A percentile compares a stretch with the other conserved stretches of the same genome.
These are phyloP conservation scores for Suillus alpinus DNA, from an alignment of 768 basidiomycete species.

Conservation along the genomic window DNA sequence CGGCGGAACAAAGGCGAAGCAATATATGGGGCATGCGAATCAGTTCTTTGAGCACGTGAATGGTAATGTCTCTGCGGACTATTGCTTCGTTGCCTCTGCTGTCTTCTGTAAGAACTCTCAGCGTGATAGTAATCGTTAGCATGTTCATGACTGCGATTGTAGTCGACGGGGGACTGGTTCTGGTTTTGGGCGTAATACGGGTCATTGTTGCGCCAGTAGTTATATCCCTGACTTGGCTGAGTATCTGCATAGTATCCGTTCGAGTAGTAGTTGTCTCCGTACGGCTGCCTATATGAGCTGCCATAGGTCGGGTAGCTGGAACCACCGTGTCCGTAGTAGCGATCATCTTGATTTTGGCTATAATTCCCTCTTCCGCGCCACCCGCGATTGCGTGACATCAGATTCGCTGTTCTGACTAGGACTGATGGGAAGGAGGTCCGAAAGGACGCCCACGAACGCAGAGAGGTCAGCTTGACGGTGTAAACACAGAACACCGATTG, in stretches of 20 bases:
- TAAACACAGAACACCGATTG: neutral
- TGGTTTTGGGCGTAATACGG: neutral
- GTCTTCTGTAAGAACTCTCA: neutral
- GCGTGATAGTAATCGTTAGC: neutral
- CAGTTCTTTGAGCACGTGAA: neutral
- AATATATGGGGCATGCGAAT: conserved; percentile 4
- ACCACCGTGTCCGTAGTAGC: neutral
- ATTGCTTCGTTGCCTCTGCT: neutral
- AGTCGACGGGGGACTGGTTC: neutral
- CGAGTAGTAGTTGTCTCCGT: neutral
- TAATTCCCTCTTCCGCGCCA: neutral
- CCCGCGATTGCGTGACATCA: neutral
- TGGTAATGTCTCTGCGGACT: conserved; percentile 1
- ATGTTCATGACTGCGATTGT: neutral
- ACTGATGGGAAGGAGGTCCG: neutral
- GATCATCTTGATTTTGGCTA: neutral
- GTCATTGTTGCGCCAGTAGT: neutral
- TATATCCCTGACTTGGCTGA: neutral
- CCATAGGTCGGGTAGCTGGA: neutral
- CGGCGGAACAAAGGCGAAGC: conserved; percentile 9
- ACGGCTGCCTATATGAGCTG: neutral
- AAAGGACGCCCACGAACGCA: neutral
- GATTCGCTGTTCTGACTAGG: neutral
- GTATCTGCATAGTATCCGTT: neutral
- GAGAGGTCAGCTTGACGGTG: neutral